Conservation (phyloP, 352 stramenopile genomes). For the Pelagophyceae sp. region DNA sequence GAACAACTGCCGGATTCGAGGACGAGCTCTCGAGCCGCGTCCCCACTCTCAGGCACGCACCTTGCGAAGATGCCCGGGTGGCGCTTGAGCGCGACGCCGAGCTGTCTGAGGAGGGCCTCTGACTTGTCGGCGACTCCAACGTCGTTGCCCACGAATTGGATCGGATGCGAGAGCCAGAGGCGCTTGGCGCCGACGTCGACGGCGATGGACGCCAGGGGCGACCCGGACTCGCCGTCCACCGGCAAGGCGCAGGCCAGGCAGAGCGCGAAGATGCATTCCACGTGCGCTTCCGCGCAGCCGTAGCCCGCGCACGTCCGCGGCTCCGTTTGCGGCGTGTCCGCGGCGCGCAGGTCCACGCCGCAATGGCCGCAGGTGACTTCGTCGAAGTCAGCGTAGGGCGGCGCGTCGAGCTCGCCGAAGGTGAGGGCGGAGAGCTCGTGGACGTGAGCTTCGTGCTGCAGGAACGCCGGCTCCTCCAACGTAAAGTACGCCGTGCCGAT, state of each 20-base stretch:
- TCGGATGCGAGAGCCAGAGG: constrained; percentile 13
- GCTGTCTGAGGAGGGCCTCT: neutral
- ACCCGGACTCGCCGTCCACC: neutral
- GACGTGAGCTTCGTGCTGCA: neutral
- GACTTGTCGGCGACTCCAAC: neutral
- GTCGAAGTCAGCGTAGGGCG: neutral
- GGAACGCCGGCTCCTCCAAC: neutral
- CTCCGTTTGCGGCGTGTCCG: neutral
- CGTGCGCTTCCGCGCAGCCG: neutral
- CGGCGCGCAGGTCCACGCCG: neutral
- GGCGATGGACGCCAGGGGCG: neutral
- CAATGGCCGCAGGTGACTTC: neutral
- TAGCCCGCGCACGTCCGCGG: neutral
- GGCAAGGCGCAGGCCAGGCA: neutral
- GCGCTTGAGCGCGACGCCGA: neutral
- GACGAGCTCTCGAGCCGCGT: no score
- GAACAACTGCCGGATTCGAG: no score
- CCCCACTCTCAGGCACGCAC: no score
- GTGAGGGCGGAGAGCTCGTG: neutral
- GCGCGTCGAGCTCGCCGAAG: neutral
- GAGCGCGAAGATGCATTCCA: neutral
- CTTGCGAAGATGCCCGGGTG: neutral
- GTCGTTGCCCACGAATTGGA: constrained; percentile 5
- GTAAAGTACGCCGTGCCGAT: neutral
- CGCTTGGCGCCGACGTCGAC: constrained; percentile 8